phyloP scores from a whole-genome alignment of 768 basidiomycete species.

The Auricularia heimuer region DNA sequence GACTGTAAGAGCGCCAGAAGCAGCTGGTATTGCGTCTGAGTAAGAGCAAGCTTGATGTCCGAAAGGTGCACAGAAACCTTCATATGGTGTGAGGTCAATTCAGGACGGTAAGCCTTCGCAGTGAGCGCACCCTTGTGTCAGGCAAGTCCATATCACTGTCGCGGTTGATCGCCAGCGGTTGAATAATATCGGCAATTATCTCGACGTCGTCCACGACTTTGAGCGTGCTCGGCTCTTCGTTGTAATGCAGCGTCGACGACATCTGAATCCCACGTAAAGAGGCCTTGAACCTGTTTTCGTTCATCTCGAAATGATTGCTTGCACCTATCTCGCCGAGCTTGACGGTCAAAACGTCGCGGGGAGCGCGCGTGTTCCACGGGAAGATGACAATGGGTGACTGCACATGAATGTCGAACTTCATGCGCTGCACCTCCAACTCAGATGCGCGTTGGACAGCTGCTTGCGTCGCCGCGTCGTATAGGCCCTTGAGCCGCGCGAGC shows the following conservation, averaged over 20 bases:
- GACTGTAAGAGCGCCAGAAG: slow-evolving; percentile 57
- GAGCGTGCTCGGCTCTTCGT: slow-evolving; percentile 41
- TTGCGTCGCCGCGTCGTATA: slow-evolving; percentile 90
- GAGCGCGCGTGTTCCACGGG: slow-evolving; percentile 54
- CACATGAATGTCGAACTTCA: slow-evolving; percentile 86
- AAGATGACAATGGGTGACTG: slow-evolving; percentile 89
- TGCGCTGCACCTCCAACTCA: slow-evolving; percentile 66
- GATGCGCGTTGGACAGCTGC: slow-evolving; percentile 87
- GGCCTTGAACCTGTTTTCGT: slow-evolving; percentile 54
- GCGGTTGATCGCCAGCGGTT: slow-evolving; percentile 48
- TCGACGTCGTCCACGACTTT: slow-evolving; percentile 91
- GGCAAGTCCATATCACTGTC: slow-evolving; percentile 44
- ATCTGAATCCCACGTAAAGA: slow-evolving; percentile 78
- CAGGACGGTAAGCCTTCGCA: neutral
- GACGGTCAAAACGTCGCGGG: slow-evolving; percentile 63
- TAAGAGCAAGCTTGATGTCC: slow-evolving; percentile 74
- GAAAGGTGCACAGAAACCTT: slow-evolving; percentile 69
- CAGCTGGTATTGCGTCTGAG: slow-evolving; percentile 71
- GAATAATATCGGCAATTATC: slow-evolving; percentile 56
- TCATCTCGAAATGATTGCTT: slow-evolving; percentile 56
- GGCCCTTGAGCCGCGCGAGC: slow-evolving; percentile 81
- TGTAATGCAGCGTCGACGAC: slow-evolving; percentile 52
- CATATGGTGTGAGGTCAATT: neutral
- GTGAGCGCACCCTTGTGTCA: slow-evolving; percentile 56
- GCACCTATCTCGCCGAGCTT: slow-evolving; percentile 85